Evolutionary conservation across 768 basidiomycete species (phyloP), one percentile per base, ranked within the genome.

Genomic region (Rhizopogon sp.): DNA sequence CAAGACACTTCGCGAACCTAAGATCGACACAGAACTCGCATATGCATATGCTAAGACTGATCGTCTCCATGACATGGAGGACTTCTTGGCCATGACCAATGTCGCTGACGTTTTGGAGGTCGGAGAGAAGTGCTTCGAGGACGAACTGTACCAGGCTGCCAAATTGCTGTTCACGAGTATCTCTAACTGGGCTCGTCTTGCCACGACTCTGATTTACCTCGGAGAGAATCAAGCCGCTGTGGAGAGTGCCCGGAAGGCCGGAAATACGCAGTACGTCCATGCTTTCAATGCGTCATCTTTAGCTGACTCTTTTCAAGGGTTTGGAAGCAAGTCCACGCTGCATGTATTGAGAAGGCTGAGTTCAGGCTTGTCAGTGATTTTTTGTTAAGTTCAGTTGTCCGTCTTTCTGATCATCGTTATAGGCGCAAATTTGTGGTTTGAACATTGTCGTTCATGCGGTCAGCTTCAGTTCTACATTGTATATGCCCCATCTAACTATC

Each of bases 321-420:
- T n/a, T 99, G 97, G 97, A 98, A 98, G 73, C 97, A 98, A 70
- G 97, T 99, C 50, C 96, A 98, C 62, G 90, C 93, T 22, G 97
- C 97, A 40, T 99, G 97, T 74, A 87, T 99, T 55, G 96, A 97
- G 76, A 98, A 98, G 78, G 76, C 81, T 53, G 97, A 99, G 69
- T 98, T 98, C 84, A 88, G 94, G 56, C 71, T 98, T 70, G 87
- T 85, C 51, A 25, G 78, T 71, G 9, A 41, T 31, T 25, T 56
- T 43, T n/a, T n/a, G 7, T 40, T 16, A 20, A 41, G 1, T 13
- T 29, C 5, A 39, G 17, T 11, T 11, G 37, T 20, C 37, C 41
- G 58, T 37, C 60, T 55, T 35, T 52, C 46, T 60, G 47, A 59
- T 33, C 9, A 8, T 41, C 14, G 33, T 41, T 59, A 40, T 58